Base-by-base conservation (phyloP, 2,329 filamentous ascomycete species). In the Nemania sp. region DNA sequence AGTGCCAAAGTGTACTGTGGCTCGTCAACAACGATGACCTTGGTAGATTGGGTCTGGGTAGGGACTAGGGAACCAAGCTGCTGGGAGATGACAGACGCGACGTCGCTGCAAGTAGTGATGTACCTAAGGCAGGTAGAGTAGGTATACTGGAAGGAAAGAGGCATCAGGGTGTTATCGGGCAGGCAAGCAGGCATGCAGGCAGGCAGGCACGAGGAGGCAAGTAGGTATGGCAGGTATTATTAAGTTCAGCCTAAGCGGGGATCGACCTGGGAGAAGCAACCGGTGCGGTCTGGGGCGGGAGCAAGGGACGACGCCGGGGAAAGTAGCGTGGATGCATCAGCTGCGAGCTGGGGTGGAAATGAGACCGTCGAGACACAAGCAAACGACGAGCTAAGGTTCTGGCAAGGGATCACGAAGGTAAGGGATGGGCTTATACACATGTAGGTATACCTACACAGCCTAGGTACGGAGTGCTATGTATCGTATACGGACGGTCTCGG, bases 201-300 rank as follows among this genome's bases (percentile, higher is more conserved):
- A 35, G 27, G 15, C 2, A 32, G 22, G 38, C 43, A 35, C 35
- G 29, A 61, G 43, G n/a, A 49, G 52, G 52, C 24, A 55, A 24
- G 29, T 55, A 59, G 55, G 38, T 32, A 8, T 32, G 8, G 8
- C 5, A 41, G 49, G 45, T 43, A 26, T 52, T 15, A 60, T 54
- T 53, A 56, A 68, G 68, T 70, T 55, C 60, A 70, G 62, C 58
- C 57, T 58, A 64, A 64, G 73, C 73, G 67, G 68, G 67, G 69
- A 69, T 75, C 58, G 70, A 47, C 58, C 54, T 53, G 18, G 24
- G 32, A 62, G 38, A 62, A 54, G 66, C 56, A 61, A 67, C 51
- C 26, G 62, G 35, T 62, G 65, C 62, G 65, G 68, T 66, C 67
- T 68, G 45, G 54, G n/a, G 58, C 49, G 65, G 58, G 65, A 59